Percentiles rank a stretch among this genome's conserved stretches.
These are phyloP conservation scores for Colletotrichum melonis DNA, from an alignment of 2,329 filamentous ascomycete species.

Conservation along the genomic window DNA sequence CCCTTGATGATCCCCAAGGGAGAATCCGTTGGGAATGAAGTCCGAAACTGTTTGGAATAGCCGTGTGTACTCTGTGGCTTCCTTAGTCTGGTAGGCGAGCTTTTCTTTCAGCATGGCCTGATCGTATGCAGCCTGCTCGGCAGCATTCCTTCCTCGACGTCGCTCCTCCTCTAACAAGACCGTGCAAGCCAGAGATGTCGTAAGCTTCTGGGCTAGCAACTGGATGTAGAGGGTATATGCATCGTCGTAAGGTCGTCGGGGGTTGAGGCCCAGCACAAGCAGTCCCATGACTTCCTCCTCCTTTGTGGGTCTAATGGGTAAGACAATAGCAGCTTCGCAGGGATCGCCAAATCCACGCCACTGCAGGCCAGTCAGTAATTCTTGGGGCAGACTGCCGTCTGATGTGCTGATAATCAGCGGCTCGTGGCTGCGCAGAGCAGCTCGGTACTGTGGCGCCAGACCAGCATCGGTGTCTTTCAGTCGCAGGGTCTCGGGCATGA, in stretches of 20 bases:
- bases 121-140: constrained; percentile 74
- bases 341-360: constrained; percentile 74
- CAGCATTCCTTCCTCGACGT: constrained; percentile 61
- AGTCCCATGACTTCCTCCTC: constrained; percentile 75
- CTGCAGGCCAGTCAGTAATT: constrained; percentile 67
- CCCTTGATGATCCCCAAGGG: constrained; percentile 74
- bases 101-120: constrained; percentile 74
- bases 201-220: constrained; percentile 65
- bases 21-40: constrained; percentile 80
- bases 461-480: constrained; percentile 51
- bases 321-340: constrained; percentile 74
- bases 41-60: constrained; percentile 78
- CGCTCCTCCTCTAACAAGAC: constrained; percentile 79
- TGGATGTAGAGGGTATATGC: constrained; percentile 77
- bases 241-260: constrained; percentile 77
- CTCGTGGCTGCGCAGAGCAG: constrained; percentile 50
- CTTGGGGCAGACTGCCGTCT: constrained; percentile 66
- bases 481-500: constrained; percentile 51
- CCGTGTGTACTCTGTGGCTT: constrained; percentile 66
- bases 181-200: constrained; percentile 76
- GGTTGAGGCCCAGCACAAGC: constrained; percentile 77
- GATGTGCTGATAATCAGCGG: constrained; percentile 54
- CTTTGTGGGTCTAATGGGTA: constrained; percentile 75
- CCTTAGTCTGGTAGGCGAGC: constrained; percentile 66
- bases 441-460: constrained; percentile 52